Evolutionary conservation across 1,284 basidiomycete species (phyloP).

Genomic region (Cryptococcus sp.): DNA sequence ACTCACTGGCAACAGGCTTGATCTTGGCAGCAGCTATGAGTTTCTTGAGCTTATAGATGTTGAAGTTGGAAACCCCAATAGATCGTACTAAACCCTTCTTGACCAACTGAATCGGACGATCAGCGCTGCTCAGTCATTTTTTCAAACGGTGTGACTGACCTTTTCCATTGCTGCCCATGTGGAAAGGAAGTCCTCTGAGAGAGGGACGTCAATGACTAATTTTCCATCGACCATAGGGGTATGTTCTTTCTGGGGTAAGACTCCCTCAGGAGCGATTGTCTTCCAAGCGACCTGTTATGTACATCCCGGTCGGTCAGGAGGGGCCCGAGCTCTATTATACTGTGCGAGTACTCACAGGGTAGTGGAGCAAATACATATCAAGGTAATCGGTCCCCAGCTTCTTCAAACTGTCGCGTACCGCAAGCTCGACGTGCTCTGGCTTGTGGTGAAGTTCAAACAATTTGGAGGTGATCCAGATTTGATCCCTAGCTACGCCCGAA

Average conservation of each 20-base stretch:
- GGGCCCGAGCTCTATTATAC: not conserved
- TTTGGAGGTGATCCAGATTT: slow-evolving; percentile 70
- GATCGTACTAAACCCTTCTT: slow-evolving; percentile 55
- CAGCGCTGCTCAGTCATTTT: not conserved
- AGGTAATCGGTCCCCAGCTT: slow-evolving; percentile 72
- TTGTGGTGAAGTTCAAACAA: slow-evolving; percentile 66
- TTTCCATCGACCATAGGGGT: slow-evolving; percentile 3
- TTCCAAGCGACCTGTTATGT: slow-evolving; percentile 4
- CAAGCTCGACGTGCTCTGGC: slow-evolving; percentile 66
- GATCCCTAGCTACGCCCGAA: slow-evolving; percentile 60
- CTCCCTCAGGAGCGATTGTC: not conserved
- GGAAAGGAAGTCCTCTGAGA: slow-evolving; percentile 68
- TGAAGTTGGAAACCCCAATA: slow-evolving; percentile 65
- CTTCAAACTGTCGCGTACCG: slow-evolving; percentile 69
- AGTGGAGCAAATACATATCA: slow-evolving; percentile 73
- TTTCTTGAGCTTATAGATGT: slow-evolving; percentile 65
- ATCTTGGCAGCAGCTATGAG: slow-evolving; percentile 56
- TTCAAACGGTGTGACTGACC: slow-evolving; percentile 24
- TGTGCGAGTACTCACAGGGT: slow-evolving; percentile 14
- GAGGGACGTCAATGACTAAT: slow-evolving; percentile 20
- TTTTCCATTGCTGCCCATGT: slow-evolving; percentile 60
- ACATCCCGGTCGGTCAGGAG: not conserved
- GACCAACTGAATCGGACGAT: slow-evolving; percentile 8
- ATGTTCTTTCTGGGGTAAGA: slow-evolving; percentile 3
- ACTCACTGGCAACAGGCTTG: slow-evolving; percentile 59